A percentile compares a stretch with the other conserved stretches of the same genome.
phyloP scores from a whole-genome alignment of 495 filamentous ascomycete genomes.

The Amorphotheca resinae region DNA sequence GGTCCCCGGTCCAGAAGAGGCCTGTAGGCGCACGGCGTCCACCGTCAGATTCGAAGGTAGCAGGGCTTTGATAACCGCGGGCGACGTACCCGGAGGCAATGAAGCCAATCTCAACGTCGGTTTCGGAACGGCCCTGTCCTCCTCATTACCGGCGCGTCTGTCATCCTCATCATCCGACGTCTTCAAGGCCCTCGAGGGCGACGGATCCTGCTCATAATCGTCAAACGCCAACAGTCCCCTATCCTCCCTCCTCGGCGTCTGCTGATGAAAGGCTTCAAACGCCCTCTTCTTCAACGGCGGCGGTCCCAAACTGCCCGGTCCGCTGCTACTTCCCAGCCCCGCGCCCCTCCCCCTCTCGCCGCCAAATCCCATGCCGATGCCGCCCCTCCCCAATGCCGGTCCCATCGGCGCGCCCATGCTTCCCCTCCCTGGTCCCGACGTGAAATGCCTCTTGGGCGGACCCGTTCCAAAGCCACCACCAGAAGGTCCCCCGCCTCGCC shows the following conservation, averaged over 20 bases:
- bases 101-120: slow-evolving; percentile 70
- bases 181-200: slow-evolving; percentile 32
- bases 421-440: slow-evolving; percentile 13
- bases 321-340: slow-evolving; percentile 38
- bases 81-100: slow-evolving; percentile 52
- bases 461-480: not conserved
- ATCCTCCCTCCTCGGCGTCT: slow-evolving; percentile 20
- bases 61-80: slow-evolving; percentile 59
- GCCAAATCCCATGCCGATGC: slow-evolving; percentile 6
- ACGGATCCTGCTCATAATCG: slow-evolving; percentile 29
- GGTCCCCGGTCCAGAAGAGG: slow-evolving; percentile 36
- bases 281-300: slow-evolving; percentile 40
- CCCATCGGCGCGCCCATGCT: slow-evolving; percentile 19
- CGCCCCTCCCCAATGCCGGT: slow-evolving; percentile 19
- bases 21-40: slow-evolving; percentile 67
- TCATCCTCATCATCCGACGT: slow-evolving; percentile 41
- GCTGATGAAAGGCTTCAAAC: slow-evolving; percentile 30
- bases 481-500: too few species aligned
- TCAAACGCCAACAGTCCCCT: slow-evolving; percentile 39
- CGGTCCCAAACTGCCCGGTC: slow-evolving; percentile 65
- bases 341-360: slow-evolving; percentile 19
- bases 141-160: not conserved
- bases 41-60: slow-evolving; percentile 56
- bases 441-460: slow-evolving; percentile 41
- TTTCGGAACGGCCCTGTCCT: slow-evolving; percentile 63